Evolutionary conservation across 2,329 filamentous ascomycete species (phyloP).

Genomic region (Exutisphaerella laricina): DNA sequence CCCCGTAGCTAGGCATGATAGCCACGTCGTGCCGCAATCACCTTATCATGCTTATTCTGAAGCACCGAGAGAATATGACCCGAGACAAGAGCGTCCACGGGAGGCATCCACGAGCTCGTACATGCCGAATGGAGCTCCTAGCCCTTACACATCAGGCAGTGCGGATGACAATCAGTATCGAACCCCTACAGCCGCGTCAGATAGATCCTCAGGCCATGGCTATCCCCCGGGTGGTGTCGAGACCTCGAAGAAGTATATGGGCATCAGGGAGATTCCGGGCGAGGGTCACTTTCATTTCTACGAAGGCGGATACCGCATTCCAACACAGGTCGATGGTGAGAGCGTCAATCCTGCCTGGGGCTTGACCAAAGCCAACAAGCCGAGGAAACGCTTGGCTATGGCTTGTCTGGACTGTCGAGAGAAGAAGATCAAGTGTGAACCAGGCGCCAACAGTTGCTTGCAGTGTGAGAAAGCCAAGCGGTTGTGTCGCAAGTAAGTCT

Average conservation of each 20-base stretch:
- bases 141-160: constrained; percentile 22
- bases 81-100: constrained; percentile 18
- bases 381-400: constrained; percentile 81
- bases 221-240: constrained; percentile 22
- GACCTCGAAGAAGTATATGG: constrained; percentile 30
- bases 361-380: constrained; percentile 88
- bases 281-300: constrained; percentile 31
- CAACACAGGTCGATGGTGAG: constrained; percentile 66
- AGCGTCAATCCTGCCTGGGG: constrained; percentile 88
- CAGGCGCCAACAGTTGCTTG: constrained; percentile 77
- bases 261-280: constrained; percentile 27
- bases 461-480: constrained; percentile 90
- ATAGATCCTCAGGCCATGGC: constrained; percentile 15
- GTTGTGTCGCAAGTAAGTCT: constrained; percentile 67
- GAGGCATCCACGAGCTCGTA: constrained; percentile 23
- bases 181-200: constrained; percentile 13
- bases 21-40: constrained; percentile 16
- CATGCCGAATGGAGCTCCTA: constrained; percentile 21
- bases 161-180: constrained; percentile 23
- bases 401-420: constrained; percentile 90
- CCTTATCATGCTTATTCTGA: constrained; percentile 24
- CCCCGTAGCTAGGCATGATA: constrained; percentile 23
- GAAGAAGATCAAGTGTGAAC: constrained; percentile 97
- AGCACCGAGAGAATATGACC: constrained; percentile 19
- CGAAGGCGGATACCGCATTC: constrained; percentile 31